Conservation (phyloP, 176 grass and related monocot genomes). For the Raddia guianensis region DNA sequence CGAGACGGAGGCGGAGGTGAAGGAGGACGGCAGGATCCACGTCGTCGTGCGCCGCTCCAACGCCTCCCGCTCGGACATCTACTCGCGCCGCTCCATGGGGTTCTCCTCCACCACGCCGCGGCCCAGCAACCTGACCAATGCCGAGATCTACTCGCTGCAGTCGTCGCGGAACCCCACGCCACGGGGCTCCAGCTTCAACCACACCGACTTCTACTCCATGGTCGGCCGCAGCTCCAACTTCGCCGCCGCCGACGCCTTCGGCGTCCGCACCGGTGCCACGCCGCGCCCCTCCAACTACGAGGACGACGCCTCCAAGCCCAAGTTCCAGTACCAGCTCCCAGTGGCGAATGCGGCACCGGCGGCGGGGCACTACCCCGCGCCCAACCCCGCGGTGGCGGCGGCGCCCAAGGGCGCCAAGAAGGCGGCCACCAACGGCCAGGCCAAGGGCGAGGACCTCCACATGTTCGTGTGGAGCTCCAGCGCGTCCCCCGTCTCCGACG, state of each 20-base stretch:
- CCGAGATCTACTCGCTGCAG: conserved; percentile 99
- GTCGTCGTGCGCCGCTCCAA: conserved; percentile 92
- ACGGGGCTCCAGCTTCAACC: conserved; percentile 95
- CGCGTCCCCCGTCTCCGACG: conserved; percentile 92
- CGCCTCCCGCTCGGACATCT: conserved; percentile 91
- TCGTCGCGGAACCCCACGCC: conserved; percentile 95
- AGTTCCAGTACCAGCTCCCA: conserved; percentile 53
- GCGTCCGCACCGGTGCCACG: conserved; percentile 60
- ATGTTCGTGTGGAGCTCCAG: conserved; percentile 99
- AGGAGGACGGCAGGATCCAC: conserved; percentile 90
- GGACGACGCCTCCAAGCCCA: conserved; percentile 68
- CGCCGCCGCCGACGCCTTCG: conserved; percentile 69
- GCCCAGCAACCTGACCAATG: conserved; percentile 95
- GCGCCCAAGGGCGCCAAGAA: conserved; percentile 39
- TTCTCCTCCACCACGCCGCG: conserved; percentile 87
- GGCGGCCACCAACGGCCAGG: conserved; percentile 69
- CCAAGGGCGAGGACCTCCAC: conserved; percentile 89
- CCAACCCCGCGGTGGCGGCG: conserved; percentile 72
- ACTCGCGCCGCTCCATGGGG: conserved; percentile 80
- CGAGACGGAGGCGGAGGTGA: conserved; percentile 90
- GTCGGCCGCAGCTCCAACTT: conserved; percentile 96
- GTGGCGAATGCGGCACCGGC: conserved; percentile 18
- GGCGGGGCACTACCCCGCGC: conserved; percentile 62
- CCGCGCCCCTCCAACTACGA: conserved; percentile 95
- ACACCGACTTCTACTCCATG: conserved; percentile 99